Evolutionary conservation across 2,329 filamentous ascomycete genomes (phyloP).

Genomic region (Neopestalotiopsis sp.): DNA sequence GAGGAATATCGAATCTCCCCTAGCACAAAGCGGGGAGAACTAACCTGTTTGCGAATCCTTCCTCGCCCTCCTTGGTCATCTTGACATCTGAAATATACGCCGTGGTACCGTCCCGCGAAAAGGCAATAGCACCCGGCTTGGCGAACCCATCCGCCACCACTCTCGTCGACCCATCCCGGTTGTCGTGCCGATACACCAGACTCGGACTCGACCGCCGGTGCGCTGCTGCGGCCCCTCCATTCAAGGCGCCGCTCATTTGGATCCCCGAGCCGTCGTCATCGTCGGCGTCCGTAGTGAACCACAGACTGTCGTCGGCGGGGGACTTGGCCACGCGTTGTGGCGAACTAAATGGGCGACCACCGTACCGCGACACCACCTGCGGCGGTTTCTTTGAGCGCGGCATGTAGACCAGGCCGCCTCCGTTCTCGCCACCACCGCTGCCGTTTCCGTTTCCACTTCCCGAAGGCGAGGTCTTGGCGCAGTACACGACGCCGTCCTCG

Average conservation of each 20-base stretch:
- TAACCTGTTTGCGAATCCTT: neutral
- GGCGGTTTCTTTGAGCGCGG: slow-evolving; percentile 35
- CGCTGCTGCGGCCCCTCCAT: neutral
- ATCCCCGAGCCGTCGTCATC: slow-evolving; percentile 45
- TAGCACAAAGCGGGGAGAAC: neutral
- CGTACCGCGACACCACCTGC: slow-evolving; percentile 47
- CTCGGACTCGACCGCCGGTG: slow-evolving; percentile 34
- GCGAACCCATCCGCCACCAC: slow-evolving; percentile 53
- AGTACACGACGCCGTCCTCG: slow-evolving; percentile 44
- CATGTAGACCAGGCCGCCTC: slow-evolving; percentile 38
- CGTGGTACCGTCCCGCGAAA: slow-evolving; percentile 42
- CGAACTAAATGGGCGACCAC: slow-evolving; percentile 52
- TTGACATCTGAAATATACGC: slow-evolving; percentile 50
- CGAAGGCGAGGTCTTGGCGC: slow-evolving; percentile 36
- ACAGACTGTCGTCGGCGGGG: slow-evolving; percentile 43
- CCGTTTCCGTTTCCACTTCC: slow-evolving; percentile 29
- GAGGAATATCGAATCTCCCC: no score
- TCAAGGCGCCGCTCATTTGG: slow-evolving; percentile 45
- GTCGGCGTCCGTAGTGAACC: slow-evolving; percentile 54
- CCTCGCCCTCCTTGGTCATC: slow-evolving; percentile 33
- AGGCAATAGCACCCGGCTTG: slow-evolving; percentile 46
- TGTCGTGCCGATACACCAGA: slow-evolving; percentile 53
- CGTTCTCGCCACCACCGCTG: slow-evolving; percentile 21
- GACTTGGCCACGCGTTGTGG: slow-evolving; percentile 45
- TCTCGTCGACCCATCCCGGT: slow-evolving; percentile 44